Conservation (phyloP, 164 flowering plant species). For the Vitis labrusca region DNA sequence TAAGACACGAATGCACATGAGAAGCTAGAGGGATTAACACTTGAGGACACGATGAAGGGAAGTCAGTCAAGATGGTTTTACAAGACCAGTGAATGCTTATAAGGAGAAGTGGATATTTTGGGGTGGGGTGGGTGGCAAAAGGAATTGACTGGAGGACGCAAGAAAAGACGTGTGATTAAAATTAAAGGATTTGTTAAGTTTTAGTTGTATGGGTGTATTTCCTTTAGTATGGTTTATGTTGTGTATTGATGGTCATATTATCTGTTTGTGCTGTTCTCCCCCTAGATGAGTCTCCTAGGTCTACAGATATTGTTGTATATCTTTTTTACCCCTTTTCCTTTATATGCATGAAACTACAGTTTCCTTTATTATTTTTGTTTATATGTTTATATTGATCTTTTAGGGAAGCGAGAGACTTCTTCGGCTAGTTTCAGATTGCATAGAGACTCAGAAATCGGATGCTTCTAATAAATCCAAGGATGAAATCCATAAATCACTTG, state of each 20-base stretch:
- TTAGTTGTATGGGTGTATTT: not conserved
- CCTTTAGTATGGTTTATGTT: not conserved
- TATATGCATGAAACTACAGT: conserved; percentile 2
- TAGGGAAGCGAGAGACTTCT: conserved; percentile 94
- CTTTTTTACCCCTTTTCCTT: conserved; percentile 1
- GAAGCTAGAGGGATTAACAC: too few species aligned
- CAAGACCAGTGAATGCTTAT: too few species aligned
- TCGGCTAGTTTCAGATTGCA: conserved; percentile 56
- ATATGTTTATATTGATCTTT: conserved; percentile 7
- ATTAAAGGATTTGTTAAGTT: not conserved
- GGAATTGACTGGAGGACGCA: too few species aligned
- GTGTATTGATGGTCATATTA: not conserved
- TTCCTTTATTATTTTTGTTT: not conserved
- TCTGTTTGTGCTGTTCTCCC: not conserved
- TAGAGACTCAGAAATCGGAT: conserved; percentile 19
- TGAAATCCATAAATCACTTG: conserved; percentile 13
- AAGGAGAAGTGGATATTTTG: too few species aligned
- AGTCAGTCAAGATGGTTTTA: too few species aligned
- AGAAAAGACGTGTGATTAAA: too few species aligned
- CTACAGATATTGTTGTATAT: not conserved
- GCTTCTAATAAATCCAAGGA: conserved; percentile 10
- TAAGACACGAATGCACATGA: too few species aligned
- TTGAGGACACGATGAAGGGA: too few species aligned
- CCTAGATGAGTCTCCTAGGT: not conserved
- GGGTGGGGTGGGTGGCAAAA: too few species aligned